Conservation (phyloP, 108 stramenopile genomes). For the Chaetoceros muelleri region DNA sequence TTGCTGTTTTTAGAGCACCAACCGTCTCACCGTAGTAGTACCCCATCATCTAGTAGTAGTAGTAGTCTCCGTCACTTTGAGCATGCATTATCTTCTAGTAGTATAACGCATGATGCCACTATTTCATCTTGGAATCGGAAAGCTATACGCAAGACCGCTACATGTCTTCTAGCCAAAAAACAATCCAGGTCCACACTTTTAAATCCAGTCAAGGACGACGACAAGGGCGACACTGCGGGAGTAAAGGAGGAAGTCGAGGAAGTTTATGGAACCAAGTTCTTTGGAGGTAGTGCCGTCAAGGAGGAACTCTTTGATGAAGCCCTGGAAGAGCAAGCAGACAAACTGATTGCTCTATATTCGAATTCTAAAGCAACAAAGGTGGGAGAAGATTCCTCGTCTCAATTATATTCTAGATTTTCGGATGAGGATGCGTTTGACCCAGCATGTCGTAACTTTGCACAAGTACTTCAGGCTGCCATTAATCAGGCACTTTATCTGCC, state of each 20-base stretch:
- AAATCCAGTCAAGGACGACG: neutral
- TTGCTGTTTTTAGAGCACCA: too few species aligned
- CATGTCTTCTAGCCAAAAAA: neutral
- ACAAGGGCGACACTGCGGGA: neutral
- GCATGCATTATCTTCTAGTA: too few species aligned
- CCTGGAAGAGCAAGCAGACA: conserved; percentile 35
- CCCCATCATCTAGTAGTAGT: too few species aligned
- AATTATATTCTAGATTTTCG: conserved; percentile 31
- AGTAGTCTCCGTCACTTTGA: too few species aligned
- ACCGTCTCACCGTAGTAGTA: too few species aligned
- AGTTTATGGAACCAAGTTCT: conserved; percentile 38
- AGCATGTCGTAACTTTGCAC: conserved; percentile 24
- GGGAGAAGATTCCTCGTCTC: neutral
- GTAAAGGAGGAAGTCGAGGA: conserved; percentile 11
- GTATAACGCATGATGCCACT: too few species aligned
- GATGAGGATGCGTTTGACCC: conserved; percentile 34
- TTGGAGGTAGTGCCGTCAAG: conserved; percentile 65
- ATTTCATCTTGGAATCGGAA: too few species aligned
- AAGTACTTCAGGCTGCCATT: conserved; percentile 44
- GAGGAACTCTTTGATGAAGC: conserved; percentile 63
- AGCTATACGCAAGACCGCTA: neutral
- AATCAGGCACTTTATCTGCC: conserved; percentile 36
- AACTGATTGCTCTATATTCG: neutral
- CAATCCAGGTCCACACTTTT: neutral
- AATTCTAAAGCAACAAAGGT: conserved; percentile 2